A percentile compares a stretch with the other conserved stretches of the same genome.
phyloP scores from a whole-genome alignment of 2,329 filamentous ascomycete species.

The Colletotrichum theobromicola region DNA sequence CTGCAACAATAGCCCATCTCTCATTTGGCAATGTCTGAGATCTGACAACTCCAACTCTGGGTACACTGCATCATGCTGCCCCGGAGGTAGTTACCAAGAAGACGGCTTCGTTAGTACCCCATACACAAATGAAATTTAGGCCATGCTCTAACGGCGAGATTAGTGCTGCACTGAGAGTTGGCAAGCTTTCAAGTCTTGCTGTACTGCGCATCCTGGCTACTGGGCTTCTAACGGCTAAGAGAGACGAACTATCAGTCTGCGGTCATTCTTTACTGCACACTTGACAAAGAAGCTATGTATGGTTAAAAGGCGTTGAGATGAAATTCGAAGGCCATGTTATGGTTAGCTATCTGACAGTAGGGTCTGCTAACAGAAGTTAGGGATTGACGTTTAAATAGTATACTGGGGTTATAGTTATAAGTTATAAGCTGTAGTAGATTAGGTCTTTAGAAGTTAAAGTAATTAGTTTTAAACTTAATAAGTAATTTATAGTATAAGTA shows the following conservation, averaged over 20 bases:
- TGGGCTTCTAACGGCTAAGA: neutral
- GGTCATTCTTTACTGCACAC: neutral
- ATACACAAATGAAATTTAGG: neutral
- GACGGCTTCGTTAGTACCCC: neutral
- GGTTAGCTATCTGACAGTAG: too few species aligned
- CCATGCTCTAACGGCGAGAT: neutral
- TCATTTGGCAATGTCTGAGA: neutral
- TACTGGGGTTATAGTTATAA: too few species aligned
- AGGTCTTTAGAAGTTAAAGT: too few species aligned
- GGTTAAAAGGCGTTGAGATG: neutral
- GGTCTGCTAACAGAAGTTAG: too few species aligned
- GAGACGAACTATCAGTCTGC: neutral
- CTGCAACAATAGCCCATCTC: neutral
- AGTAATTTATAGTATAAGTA: too few species aligned
- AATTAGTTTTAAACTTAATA: too few species aligned
- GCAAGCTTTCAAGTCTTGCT: neutral
- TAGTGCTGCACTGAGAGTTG: neutral
- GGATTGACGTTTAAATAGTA: too few species aligned
- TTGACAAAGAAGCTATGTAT: accelerated
- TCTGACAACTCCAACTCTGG: neutral
- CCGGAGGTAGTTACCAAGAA: neutral
- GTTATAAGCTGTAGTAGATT: too few species aligned
- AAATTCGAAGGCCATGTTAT: too few species aligned
- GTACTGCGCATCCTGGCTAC: neutral
- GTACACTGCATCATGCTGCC: constrained; percentile 1